These are phyloP conservation scores for Neckera pumila DNA, from an alignment of 225 moss, liverwort and hornwort species.

Conservation along the genomic window DNA sequence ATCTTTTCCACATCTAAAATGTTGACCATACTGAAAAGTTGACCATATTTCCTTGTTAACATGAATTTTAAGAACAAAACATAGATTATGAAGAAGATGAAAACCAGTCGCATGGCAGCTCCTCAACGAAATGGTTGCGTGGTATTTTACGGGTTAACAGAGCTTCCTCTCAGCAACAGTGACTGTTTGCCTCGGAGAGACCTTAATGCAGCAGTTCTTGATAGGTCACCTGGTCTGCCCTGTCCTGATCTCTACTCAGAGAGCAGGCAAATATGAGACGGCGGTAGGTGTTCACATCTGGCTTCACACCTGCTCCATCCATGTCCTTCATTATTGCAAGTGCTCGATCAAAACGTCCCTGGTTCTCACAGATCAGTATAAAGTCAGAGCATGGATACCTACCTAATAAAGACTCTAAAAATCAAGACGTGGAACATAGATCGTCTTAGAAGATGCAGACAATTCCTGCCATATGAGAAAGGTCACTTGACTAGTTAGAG, in stretches of 20 bases:
- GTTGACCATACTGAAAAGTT: background rate
- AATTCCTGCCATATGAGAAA: background rate
- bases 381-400: background rate
- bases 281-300: constrained; percentile 51
- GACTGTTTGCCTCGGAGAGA: background rate
- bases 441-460: background rate
- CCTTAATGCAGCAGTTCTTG: background rate
- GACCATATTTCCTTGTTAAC: background rate
- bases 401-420: background rate
- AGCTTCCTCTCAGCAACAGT: background rate
- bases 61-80: background rate
- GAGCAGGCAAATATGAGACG: constrained; percentile 62
- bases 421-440: background rate
- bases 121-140: background rate
- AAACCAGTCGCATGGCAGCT: background rate
- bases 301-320: constrained; percentile 45
- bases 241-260: constrained; percentile 30
- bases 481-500: background rate
- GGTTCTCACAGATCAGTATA: background rate
- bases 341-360: constrained; percentile 63
- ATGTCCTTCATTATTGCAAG: constrained; percentile 52
- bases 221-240: constrained; percentile 50
- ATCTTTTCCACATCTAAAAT: background rate
- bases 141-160: background rate
- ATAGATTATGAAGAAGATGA: background rate